Conservation (phyloP, 2,329 filamentous ascomycete species). For the Xylariaceae sp. region DNA sequence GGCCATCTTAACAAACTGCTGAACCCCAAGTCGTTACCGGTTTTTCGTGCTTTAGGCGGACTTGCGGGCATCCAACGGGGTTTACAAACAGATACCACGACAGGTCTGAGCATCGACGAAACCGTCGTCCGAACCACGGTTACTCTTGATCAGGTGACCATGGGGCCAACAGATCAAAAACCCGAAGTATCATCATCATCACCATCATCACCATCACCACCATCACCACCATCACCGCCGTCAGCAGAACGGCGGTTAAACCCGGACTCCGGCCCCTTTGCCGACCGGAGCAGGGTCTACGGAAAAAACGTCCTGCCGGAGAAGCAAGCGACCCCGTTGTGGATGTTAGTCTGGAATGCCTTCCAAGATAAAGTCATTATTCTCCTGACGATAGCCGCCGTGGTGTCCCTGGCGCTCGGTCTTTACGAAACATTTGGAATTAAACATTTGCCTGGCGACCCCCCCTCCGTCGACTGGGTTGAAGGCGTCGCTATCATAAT, state of each 20-base stretch:
- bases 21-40: slow-evolving; percentile 67
- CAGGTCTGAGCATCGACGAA: slow-evolving; percentile 66
- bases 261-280: slow-evolving; percentile 28
- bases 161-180: slow-evolving; percentile 18
- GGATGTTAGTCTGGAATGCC: slow-evolving; percentile 59
- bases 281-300: slow-evolving; percentile 55
- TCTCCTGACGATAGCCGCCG: slow-evolving; percentile 60
- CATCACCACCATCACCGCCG: too few species aligned
- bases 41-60: slow-evolving; percentile 66
- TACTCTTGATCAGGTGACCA: slow-evolving; percentile 30
- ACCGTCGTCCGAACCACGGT: slow-evolving; percentile 31
- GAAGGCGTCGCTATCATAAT: slow-evolving; percentile 58
- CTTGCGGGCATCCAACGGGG: slow-evolving; percentile 64
- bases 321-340: slow-evolving; percentile 54
- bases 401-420: slow-evolving; percentile 63
- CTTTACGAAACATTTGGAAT: slow-evolving; percentile 59
- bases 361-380: slow-evolving; percentile 72
- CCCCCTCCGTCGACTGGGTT: slow-evolving; percentile 51
- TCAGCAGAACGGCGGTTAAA: slow-evolving; percentile 12
- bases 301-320: slow-evolving; percentile 55
- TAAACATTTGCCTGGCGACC: slow-evolving; percentile 36
- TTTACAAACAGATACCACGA: slow-evolving; percentile 55
- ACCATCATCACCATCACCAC: too few species aligned
- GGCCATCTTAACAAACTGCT: slow-evolving; percentile 69
- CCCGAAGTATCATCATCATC: too few species aligned